Base-by-base conservation (phyloP, 129 eudicot genomes). In the Ambrosia trifida region DNA sequence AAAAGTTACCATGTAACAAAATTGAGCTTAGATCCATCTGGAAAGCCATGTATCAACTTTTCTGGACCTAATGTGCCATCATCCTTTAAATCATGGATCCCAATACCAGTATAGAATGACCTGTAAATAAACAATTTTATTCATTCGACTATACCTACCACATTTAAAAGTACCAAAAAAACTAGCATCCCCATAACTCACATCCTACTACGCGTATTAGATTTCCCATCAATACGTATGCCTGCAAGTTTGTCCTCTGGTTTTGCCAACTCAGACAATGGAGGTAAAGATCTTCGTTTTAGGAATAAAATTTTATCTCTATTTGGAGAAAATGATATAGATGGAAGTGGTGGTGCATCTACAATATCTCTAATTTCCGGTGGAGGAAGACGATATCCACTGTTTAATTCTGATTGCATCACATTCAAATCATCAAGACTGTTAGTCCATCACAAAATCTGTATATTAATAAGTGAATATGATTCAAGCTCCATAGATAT, bases 201-300 rank as follows among this genome's bases (percentile, higher is more conserved):
- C 99, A 89, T 94, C 81, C 97, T 81, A 70, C 99, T 94, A 70
- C 97, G 88, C 20, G 91, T 70, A 73, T 89, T 89, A 75, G 96
- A 82, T 75, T 90, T 85, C 32, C 85, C 97, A 87, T 94, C 97
- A 46, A 94, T 87, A 20, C 99, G 95, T 11, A 94, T 32, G 16
- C 99, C 99, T 46, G 91, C 99, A 64, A 94, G 97, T 79, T 89
- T 90, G 69, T 85, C 93, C 80, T 94, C 99, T 77, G 95, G 97
- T 72, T 83, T 85, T 76, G 99, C 96, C 70, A 94, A 70, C 36
- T 89, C 97, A 36, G 92, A 82, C 82, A 94, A 50, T n/a, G 99
- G 91, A 73, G 99, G 93, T 68, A 94, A 77, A 74, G 99, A 81
- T 78, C 91, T 94, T 61, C 97, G 64, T 71, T 94, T 87, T 13